Base-by-base conservation (phyloP, 805 yeast genomes). In the Cyberlindnera xishuangbannaensis region DNA sequence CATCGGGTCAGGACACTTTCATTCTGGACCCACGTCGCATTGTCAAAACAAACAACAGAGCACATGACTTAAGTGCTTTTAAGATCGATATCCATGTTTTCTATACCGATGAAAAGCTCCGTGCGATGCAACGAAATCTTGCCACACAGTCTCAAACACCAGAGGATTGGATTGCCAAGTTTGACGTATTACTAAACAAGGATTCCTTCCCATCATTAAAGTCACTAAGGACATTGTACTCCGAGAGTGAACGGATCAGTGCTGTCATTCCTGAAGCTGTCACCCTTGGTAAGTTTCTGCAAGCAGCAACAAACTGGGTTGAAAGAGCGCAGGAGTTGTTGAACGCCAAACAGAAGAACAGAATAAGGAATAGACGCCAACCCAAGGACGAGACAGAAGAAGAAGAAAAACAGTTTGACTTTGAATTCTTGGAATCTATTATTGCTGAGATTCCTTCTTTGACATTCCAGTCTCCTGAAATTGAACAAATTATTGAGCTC, bases 181-280 rank as follows among this genome's bases (percentile, higher is more conserved):
- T 71, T 46, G 59, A 66, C 23, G 56, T 54, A 4, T 34, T 64
- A 4, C 55, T 77, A 53, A 32, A 48, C 0, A 58, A 58, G 2
- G 60, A 65, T 33, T 52, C 64, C 3, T 67, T 65, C 9, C 73
- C 82, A 3, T 45, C 76, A 2, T 53, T 78, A 25, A 67, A 68
- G 34, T 37, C 56, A 3, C 60, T 75, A 37, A 68, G 61, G 39
- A 40, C 58, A 1, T 45, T 78, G n/a, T 55, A 69, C 5, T 34
- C 49, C 4, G 85, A 79, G 30, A 81, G 84, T 6, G 78, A 76
- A 39, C 61, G 66, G 27, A 64, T 78, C 2, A 50, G 51, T n/a
- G 59, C 59, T 6, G 58, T 62, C 1, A 53, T 71, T 4, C 53
- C 63, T 1, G 62, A 59, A 25, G 64, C 60, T 27, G 42, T 36